Evolutionary conservation across 176 grass and related monocot genomes (phyloP).

Genomic region (Ensete ventricosum): DNA sequence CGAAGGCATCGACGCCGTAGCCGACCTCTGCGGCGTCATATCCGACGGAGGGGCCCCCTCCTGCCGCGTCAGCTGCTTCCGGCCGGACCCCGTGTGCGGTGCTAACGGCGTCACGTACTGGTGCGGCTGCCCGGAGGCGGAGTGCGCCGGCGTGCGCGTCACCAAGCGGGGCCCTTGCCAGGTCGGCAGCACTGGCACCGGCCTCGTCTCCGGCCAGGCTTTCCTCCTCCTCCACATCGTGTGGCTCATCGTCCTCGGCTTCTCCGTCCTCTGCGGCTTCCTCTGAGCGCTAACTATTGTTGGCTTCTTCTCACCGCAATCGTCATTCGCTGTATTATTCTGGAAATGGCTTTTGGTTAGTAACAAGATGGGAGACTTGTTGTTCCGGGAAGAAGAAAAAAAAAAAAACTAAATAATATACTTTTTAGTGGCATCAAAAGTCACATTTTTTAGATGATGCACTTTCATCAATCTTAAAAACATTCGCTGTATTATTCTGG

Average conservation of each 20-base stretch:
- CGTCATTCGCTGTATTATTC: no score
- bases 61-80: constrained; percentile 29
- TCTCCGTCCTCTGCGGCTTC: constrained; percentile 10
- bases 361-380: no score
- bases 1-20: background rate
- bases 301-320: no score
- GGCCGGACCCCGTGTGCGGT: constrained; percentile 27
- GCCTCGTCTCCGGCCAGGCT: constrained; percentile 4
- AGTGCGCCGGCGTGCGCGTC: constrained; percentile 25
- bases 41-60: constrained; percentile 1
- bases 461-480: no score
- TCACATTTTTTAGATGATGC: no score
- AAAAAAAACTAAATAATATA: no score
- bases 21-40: background rate
- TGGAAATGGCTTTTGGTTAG: no score
- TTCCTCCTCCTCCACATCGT: constrained; percentile 10
- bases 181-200: background rate
- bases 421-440: no score
- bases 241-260: constrained; percentile 7
- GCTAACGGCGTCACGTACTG: constrained; percentile 28
- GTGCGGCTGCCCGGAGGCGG: constrained; percentile 25
- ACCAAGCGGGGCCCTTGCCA: constrained; percentile 16
- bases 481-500: no score
- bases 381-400: no score
- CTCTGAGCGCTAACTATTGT: background rate